Conservation (phyloP, 192 early-diverging fungal genomes). For the Obelidium mucronatum region DNA sequence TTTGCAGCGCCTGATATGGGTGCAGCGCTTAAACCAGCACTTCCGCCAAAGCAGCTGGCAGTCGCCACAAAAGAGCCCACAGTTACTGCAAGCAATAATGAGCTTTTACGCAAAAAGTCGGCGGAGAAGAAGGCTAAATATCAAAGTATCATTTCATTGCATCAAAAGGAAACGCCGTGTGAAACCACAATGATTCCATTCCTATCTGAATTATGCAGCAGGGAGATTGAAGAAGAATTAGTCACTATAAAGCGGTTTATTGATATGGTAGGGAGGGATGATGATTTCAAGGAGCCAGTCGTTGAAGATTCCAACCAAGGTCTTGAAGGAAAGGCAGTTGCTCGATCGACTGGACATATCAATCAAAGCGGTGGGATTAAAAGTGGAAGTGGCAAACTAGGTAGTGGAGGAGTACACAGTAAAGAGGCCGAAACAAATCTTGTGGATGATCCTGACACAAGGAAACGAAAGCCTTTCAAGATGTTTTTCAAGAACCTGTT, state of each 20-base stretch:
- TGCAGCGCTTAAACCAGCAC: not conserved
- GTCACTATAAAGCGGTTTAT: conserved; percentile 13
- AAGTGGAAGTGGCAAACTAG: no score
- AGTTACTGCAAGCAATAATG: not conserved
- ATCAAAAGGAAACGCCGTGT: conserved; percentile 47
- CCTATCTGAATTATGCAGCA: conserved; percentile 50
- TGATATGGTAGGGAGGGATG: conserved; percentile 24
- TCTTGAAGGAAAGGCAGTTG: not conserved
- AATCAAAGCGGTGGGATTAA: not conserved
- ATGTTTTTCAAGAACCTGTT: conserved; percentile 24
- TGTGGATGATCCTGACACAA: no score
- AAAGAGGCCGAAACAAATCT: not conserved
- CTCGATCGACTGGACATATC: not conserved
- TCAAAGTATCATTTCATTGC: conserved; percentile 18
- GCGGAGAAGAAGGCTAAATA: conserved; percentile 20
- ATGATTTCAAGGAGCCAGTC: not conserved
- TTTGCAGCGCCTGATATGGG: conserved; percentile 13
- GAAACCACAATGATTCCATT: conserved; percentile 64
- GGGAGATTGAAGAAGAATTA: conserved; percentile 55
- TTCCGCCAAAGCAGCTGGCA: not conserved
- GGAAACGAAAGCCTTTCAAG: not conserved
- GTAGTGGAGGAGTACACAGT: not conserved
- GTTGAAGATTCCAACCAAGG: not conserved
- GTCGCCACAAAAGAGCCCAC: not conserved
- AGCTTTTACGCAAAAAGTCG: not conserved